Conservation (phyloP, 805 yeast genomes). For the Debaryomyces hansenii region DNA sequence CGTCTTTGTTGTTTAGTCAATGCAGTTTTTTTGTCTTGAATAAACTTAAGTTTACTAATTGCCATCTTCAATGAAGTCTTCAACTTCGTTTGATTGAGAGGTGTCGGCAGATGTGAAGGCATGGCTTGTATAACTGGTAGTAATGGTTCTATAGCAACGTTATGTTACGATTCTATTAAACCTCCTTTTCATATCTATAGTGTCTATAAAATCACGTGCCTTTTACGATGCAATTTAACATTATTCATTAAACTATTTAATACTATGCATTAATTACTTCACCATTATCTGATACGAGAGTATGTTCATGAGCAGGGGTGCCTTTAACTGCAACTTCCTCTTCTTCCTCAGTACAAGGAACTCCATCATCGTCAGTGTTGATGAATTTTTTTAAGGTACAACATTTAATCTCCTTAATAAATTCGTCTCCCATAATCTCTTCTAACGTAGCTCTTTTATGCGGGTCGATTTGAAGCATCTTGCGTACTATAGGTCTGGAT, state of each 20-base stretch:
- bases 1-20: constrained; percentile 73
- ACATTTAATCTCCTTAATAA: constrained; percentile 63
- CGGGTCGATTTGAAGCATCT: constrained; percentile 65
- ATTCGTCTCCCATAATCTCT: constrained; percentile 66
- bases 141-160: background rate
- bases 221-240: background rate
- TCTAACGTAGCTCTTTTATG: constrained; percentile 61
- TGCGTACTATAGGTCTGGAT: constrained; percentile 70
- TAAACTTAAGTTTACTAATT: constrained; percentile 64
- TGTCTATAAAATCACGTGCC: background rate
- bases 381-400: constrained; percentile 49
- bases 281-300: constrained; percentile 26
- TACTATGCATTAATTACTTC: constrained; percentile 3
- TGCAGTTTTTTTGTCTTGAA: constrained; percentile 74
- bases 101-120: constrained; percentile 16
- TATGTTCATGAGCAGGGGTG: constrained; percentile 40
- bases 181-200: no score
- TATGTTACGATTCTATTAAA: no score
- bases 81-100: constrained; percentile 33
- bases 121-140: background rate
- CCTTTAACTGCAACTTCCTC: constrained; percentile 36
- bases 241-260: constrained; percentile 3
- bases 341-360: constrained; percentile 29
- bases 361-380: constrained; percentile 21
- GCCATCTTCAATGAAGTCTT: constrained; percentile 62